Percentiles rank a stretch among this genome's conserved stretches.
Conservation (phyloP, 1,284 basidiomycete genomes). For the Heterobasidion irregulare region DNA sequence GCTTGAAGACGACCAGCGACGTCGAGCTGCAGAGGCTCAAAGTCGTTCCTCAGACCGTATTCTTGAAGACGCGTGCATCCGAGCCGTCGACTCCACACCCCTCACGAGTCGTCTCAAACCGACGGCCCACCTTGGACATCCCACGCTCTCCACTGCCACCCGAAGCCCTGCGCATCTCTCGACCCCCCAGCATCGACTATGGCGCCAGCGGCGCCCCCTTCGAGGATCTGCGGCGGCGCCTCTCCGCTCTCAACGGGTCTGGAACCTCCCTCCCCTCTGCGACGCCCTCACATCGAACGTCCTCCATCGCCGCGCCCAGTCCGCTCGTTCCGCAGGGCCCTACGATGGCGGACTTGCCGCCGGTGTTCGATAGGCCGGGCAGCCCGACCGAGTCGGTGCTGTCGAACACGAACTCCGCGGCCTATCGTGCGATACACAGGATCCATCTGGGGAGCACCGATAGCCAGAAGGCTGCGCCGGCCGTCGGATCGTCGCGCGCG, state of each 20-base stretch:
- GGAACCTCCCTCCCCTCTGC: conserved; percentile 45
- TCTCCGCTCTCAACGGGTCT: conserved; percentile 65
- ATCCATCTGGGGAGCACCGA: conserved; percentile 62
- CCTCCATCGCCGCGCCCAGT: conserved; percentile 19
- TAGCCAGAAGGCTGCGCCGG: conserved; percentile 76
- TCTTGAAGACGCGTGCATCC: conserved; percentile 58
- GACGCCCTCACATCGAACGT: conserved; percentile 36
- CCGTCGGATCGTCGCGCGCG: conserved; percentile 70
- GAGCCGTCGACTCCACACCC: conserved; percentile 28
- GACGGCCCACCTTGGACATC: conserved; percentile 27
- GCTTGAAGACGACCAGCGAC: conserved; percentile 56
- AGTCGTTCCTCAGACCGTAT: conserved; percentile 93
- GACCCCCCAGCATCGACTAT: conserved; percentile 37
- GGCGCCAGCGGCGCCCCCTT: conserved; percentile 41
- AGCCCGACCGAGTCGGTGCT: conserved; percentile 70
- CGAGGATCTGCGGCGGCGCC: conserved; percentile 65
- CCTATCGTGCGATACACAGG: conserved; percentile 48
- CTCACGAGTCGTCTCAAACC: conserved; percentile 24
- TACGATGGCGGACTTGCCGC: conserved; percentile 26
- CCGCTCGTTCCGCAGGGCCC: conserved; percentile 22
- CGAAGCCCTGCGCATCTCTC: conserved; percentile 38
- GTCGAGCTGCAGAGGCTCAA: conserved; percentile 77
- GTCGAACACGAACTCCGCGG: conserved; percentile 58
- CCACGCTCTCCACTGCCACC: conserved; percentile 28
- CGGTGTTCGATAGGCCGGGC: conserved; percentile 42